Percentiles rank a stretch among this genome's conserved stretches.
These are phyloP conservation scores for Psilocybe tampanensis DNA, from an alignment of 768 basidiomycete genomes.

Conservation along the genomic window DNA sequence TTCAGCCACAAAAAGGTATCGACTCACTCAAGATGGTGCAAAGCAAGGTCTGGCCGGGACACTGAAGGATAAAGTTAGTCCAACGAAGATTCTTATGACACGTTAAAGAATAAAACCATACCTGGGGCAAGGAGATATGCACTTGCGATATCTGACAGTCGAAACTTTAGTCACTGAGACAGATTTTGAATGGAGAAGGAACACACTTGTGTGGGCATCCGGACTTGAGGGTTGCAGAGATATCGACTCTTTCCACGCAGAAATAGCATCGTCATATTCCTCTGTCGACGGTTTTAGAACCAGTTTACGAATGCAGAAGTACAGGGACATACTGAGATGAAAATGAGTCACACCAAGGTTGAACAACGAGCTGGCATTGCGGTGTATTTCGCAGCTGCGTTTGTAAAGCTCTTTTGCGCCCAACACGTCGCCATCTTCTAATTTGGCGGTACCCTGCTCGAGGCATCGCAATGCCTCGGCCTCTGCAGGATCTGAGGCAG, in stretches of 20 bases:
- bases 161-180: not conserved
- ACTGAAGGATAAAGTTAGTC: constrained; percentile 37
- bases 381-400: constrained; percentile 79
- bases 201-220: constrained; percentile 85
- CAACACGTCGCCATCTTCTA: constrained; percentile 86
- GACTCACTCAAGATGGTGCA: constrained; percentile 78
- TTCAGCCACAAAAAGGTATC: constrained; percentile 4
- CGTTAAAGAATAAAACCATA: constrained; percentile 14
- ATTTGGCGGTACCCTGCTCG: constrained; percentile 80
- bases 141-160: constrained; percentile 72
- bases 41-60: constrained; percentile 82
- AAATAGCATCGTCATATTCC: constrained; percentile 86
- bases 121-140: constrained; percentile 82
- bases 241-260: constrained; percentile 86
- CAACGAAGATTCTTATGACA: constrained; percentile 2
- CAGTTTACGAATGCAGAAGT: constrained; percentile 13
- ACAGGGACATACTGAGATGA: constrained; percentile 67
- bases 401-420: constrained; percentile 76
- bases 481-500: constrained; percentile 81
- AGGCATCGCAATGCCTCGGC: constrained; percentile 76
- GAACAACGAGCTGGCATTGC: constrained; percentile 80
- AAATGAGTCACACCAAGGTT: constrained; percentile 90
- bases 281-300: constrained; percentile 46
- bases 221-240: constrained; percentile 79
- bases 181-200: constrained; percentile 16